These are phyloP conservation scores for Exophiala mesophila DNA, from an alignment of 2,329 filamentous ascomycete genomes.

Conservation along the genomic window DNA sequence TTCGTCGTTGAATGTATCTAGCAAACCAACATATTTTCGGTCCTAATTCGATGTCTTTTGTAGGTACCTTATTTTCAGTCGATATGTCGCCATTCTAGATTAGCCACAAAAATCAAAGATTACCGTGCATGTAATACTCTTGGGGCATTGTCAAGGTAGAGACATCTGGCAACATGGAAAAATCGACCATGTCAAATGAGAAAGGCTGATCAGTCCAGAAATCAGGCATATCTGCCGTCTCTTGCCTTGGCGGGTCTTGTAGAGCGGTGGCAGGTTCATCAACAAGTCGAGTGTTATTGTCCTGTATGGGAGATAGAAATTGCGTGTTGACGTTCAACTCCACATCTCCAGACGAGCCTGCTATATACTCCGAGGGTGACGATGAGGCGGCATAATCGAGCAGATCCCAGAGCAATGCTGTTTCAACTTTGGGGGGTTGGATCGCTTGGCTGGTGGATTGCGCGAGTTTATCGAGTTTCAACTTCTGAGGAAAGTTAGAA, in stretches of 20 bases:
- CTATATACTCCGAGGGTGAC: conserved; percentile 8
- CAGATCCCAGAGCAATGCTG: conserved; percentile 20
- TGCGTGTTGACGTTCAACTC: conserved; percentile 23
- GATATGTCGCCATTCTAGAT: too few relatives aligned
- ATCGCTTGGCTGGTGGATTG: not conserved
- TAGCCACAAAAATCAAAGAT: conserved; percentile 15
- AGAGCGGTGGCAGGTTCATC: not conserved
- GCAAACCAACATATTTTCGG: too few relatives aligned
- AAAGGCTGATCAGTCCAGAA: conserved; percentile 16
- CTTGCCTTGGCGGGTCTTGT: not conserved
- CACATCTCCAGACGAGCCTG: conserved; percentile 14
- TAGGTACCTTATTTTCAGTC: too few relatives aligned
- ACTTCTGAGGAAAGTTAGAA: conserved; percentile 4
- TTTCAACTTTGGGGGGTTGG: conserved; percentile 18
- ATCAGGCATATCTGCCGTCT: conserved; percentile 1
- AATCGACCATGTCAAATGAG: conserved; percentile 19
- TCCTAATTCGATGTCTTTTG: too few relatives aligned
- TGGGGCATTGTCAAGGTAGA: conserved; percentile 10
- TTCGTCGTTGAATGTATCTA: too few relatives aligned
- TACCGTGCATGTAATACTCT: conserved; percentile 13
- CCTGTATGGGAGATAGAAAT: conserved; percentile 19
- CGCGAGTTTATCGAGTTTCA: conserved; percentile 14
- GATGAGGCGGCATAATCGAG: conserved; percentile 24
- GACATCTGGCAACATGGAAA: conserved; percentile 15
- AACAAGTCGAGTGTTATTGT: conserved; percentile 5